Conservation (phyloP, 2,329 filamentous ascomycete genomes). For the Epicoccum sorghinum region DNA sequence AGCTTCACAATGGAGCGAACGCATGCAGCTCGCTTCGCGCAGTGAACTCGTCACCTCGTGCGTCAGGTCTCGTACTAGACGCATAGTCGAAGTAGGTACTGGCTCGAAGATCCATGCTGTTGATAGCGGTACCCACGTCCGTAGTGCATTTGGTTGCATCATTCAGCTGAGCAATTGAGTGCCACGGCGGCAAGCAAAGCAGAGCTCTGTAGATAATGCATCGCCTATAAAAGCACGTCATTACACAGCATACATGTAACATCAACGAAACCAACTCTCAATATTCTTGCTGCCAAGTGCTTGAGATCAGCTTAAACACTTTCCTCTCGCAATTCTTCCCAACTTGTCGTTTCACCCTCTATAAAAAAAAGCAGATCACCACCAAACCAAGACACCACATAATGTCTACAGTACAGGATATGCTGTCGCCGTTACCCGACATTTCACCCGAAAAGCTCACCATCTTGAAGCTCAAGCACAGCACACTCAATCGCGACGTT, state of each 20-base stretch:
- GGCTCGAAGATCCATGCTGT: constrained; percentile 3
- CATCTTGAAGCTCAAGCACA: constrained; percentile 30
- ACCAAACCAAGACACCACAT: neutral
- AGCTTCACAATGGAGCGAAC: neutral
- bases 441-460: constrained; percentile 32
- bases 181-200: neutral
- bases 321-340: neutral
- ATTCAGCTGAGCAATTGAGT: neutral
- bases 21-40: neutral
- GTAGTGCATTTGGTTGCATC: constrained; percentile 6
- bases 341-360: neutral
- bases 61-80: neutral
- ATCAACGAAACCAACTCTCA: neutral
- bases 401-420: constrained; percentile 7
- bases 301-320: neutral
- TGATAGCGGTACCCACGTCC: neutral
- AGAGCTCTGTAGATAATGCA: neutral
- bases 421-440: constrained; percentile 11
- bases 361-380: neutral
- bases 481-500: constrained; percentile 27
- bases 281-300: neutral
- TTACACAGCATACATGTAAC: neutral
- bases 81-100: neutral
- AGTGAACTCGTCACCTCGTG: constrained; percentile 4
- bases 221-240: constrained; percentile 4